phyloP scores from a whole-genome alignment of 768 basidiomycete species.

The Amanita rubescens region DNA sequence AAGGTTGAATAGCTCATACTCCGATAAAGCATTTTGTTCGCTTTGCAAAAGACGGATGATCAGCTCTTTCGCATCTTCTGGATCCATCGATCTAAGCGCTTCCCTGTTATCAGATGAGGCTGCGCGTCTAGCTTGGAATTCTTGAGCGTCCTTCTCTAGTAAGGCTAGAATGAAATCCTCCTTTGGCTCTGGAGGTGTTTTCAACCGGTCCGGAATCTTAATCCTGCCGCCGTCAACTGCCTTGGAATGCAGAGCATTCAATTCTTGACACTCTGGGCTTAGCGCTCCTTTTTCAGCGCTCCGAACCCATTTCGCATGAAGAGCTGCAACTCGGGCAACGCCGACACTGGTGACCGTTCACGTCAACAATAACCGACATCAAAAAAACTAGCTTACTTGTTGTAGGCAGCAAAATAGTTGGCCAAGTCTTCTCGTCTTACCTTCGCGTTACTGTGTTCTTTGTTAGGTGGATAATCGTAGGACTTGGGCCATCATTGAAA shows the following conservation, averaged over 20 bases:
- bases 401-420: constrained; percentile 58
- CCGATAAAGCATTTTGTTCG: constrained; percentile 47
- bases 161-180: constrained; percentile 46
- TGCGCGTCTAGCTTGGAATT: constrained; percentile 39
- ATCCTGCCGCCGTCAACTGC: constrained; percentile 61
- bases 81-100: constrained; percentile 17
- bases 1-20: constrained; percentile 53
- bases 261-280: constrained; percentile 59
- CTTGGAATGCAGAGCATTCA: constrained; percentile 65
- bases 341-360: constrained; percentile 33
- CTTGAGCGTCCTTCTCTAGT: constrained; percentile 37
- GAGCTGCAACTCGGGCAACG: constrained; percentile 45
- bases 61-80: constrained; percentile 33
- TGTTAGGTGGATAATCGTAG: constrained; percentile 61
- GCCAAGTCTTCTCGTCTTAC: constrained; percentile 54
- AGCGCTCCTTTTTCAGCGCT: constrained; percentile 48
- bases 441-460: constrained; percentile 38
- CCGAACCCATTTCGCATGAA: constrained; percentile 57
- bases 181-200: constrained; percentile 38
- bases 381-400: constrained; percentile 34
- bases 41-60: constrained; percentile 41
- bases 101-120: constrained; percentile 18
- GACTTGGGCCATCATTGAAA: constrained; percentile 30
- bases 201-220: constrained; percentile 48
- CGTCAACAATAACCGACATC: not conserved